Evolutionary conservation across 139 green algal species (phyloP).

Genomic region (Nannochloris sp.): DNA sequence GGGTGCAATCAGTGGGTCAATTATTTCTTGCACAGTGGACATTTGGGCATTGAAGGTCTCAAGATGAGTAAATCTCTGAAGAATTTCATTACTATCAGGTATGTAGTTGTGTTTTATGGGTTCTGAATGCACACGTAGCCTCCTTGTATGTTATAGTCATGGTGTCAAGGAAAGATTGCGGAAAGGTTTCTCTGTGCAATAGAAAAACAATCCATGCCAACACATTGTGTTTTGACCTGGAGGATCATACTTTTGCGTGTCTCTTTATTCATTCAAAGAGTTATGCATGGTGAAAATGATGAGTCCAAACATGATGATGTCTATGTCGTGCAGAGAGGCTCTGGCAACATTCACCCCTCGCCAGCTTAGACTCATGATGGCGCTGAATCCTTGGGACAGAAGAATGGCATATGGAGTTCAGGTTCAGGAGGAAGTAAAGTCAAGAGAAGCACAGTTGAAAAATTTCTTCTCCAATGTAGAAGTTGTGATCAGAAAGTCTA

Average conservation of each 20-base stretch:
- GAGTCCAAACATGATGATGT: too few relatives aligned
- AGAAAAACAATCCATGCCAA: too few relatives aligned
- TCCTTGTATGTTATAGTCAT: too few relatives aligned
- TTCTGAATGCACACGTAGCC: too few relatives aligned
- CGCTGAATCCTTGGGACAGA: slow-evolving; percentile 82
- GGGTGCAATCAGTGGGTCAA: slow-evolving; percentile 93
- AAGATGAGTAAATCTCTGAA: slow-evolving; percentile 99
- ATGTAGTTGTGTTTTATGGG: background rate
- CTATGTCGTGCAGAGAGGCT: slow-evolving; percentile 53
- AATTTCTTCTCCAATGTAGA: slow-evolving; percentile 95
- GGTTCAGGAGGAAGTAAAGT: slow-evolving; percentile 54
- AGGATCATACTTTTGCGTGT: too few relatives aligned
- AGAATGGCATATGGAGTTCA: slow-evolving; percentile 61
- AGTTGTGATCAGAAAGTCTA: slow-evolving; percentile 47
- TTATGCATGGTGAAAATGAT: background rate
- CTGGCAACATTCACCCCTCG: slow-evolving; percentile 67
- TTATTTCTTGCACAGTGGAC: slow-evolving; percentile 95
- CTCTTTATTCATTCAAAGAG: background rate
- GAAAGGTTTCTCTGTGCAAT: too few relatives aligned
- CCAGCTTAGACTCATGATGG: slow-evolving; percentile 92
- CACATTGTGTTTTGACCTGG: too few relatives aligned
- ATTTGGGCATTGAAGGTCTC: slow-evolving; percentile 92
- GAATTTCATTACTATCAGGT: slow-evolving; percentile 98
- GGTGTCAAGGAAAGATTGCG: too few relatives aligned
- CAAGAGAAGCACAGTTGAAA: slow-evolving; percentile 61